These are phyloP conservation scores for Alternaria arbusti DNA, from an alignment of 2,329 filamentous ascomycete genomes.

Conservation along the genomic window DNA sequence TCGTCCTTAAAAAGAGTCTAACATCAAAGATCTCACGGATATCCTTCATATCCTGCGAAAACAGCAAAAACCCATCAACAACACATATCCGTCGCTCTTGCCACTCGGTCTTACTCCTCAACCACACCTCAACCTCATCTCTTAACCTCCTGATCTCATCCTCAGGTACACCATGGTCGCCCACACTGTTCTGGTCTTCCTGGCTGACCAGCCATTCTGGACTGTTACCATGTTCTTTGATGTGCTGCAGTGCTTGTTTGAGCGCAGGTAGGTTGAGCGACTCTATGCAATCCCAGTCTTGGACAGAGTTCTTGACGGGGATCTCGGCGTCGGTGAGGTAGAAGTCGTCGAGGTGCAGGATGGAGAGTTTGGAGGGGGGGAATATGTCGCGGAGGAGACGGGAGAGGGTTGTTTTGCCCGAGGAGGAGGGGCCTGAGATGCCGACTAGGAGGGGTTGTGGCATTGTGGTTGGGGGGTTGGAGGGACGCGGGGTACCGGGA, in stretches of 20 bases:
- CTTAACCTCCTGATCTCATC: slow-evolving; percentile 48
- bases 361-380: slow-evolving; percentile 65
- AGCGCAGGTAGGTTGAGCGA: slow-evolving; percentile 76
- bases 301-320: slow-evolving; percentile 59
- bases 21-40: slow-evolving; percentile 71
- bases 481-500: neutral
- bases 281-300: slow-evolving; percentile 92
- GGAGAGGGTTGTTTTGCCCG: slow-evolving; percentile 93
- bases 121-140: slow-evolving; percentile 15
- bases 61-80: slow-evolving; percentile 89
- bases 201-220: slow-evolving; percentile 58
- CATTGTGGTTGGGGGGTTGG: slow-evolving; percentile 5
- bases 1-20: slow-evolving; percentile 76
- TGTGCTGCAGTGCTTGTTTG: slow-evolving; percentile 69
- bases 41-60: slow-evolving; percentile 61
- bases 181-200: slow-evolving; percentile 64
- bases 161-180: slow-evolving; percentile 46
- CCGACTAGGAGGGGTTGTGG: slow-evolving; percentile 68
- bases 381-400: slow-evolving; percentile 84
- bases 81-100: slow-evolving; percentile 59
- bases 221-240: slow-evolving; percentile 70
- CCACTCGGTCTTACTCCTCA: slow-evolving; percentile 24
- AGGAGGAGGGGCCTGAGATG: slow-evolving; percentile 88
- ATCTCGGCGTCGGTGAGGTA: slow-evolving; percentile 80
- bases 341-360: slow-evolving; percentile 96